Evolutionary conservation across 2,329 filamentous ascomycete genomes (phyloP), one percentile per base, ranked within the genome.

Genomic region (Calonectria henricotiae): DNA sequence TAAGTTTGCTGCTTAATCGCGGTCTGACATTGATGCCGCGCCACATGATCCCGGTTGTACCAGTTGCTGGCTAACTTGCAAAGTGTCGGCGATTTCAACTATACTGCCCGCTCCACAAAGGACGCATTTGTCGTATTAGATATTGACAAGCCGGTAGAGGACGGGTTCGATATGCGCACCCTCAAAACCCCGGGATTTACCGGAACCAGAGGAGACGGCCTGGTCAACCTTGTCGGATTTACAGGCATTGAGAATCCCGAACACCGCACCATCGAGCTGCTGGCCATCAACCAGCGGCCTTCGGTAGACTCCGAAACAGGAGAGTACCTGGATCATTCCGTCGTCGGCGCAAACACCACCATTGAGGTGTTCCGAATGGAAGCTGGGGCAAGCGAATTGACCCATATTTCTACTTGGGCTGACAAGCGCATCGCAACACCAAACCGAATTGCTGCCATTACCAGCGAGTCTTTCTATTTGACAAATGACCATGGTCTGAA

Each of bases 121-220:
- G 82, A 83, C 66, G 77, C 79, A 4, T 63, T 83, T 17, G 66
- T 82, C 3, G 78, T 74, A 3, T 25, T 83, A 11, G 74, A 83
- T 23, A 74, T 83, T 17, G 81, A 83, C 61, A 77, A 75, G 39
- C 77, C 77, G 2, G 23, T 41, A 13, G 73, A 65, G 1, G 39
- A 65, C 0, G 68, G 72, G 2, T 77, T 80, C 25, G 62, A 73
- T 3, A 55, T 73, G 17, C 78, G 76, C 2, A 51, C 63, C 1
- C 71, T 83, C 13, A 64, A 70, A 8, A 81, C 77, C 1, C 67
- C 74, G 0, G 78, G 68, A 0, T 83, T 77, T 35, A 25, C 72
- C 4, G 82, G 82, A 0, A 80, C 78, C 0, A 71, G 69, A 4
- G 79, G 78, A 6, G 81, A 83, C 37, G 79, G 77, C 0, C 68